Evolutionary conservation across 305 asterid genomes (phyloP), one percentile per base, ranked within the genome.

Genomic region (Solanum hybrid): DNA sequence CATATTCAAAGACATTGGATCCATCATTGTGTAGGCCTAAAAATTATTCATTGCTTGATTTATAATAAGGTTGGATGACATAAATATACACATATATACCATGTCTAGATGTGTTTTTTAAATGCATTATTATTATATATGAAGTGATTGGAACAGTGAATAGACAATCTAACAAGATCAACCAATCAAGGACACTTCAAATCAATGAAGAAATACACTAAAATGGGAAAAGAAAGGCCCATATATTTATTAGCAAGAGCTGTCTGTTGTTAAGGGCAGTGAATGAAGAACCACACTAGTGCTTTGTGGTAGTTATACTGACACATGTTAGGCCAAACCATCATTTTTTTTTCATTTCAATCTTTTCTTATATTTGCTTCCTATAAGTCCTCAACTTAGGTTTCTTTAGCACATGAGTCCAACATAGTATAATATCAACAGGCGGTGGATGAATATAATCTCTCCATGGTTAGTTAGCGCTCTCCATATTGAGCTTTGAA

Each of bases 231-330:
- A 60, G n/a, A 29, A 76, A 40, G 89, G 86, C 85, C 86, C 51
- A 75, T 29, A 31, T 76, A 79, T 73, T 42, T 42, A 75, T 75
- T 40, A 87, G 76, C 16, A 32, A 64, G 40, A 79, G 72, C 29
- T 88, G 86, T 76, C 51, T 75, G 89, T 73, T 46, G 89, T 64
- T 75, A 71, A 75, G 89, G 85, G 85, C 85, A 38, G 76, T 87
- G 85, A 87, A 87, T 87, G 27, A 69, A 72, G 81, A 36, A 69
- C 72, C 89, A 87, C 24, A 38, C n/a, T 26, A 87, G 35, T 40
- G 73, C 38, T 87, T 87, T 40, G 89, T 17, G 89, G 85, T 87
- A 75, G 85, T 26, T 87, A 73, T 14, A 71, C 79, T 82, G 87
- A 46, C 87, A 46, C 72, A 27, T 29, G n/a, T 29, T 36, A 46